These are phyloP conservation scores for Kwoniella bestiolae DNA, from an alignment of 768 basidiomycete species.

Conservation along the genomic window DNA sequence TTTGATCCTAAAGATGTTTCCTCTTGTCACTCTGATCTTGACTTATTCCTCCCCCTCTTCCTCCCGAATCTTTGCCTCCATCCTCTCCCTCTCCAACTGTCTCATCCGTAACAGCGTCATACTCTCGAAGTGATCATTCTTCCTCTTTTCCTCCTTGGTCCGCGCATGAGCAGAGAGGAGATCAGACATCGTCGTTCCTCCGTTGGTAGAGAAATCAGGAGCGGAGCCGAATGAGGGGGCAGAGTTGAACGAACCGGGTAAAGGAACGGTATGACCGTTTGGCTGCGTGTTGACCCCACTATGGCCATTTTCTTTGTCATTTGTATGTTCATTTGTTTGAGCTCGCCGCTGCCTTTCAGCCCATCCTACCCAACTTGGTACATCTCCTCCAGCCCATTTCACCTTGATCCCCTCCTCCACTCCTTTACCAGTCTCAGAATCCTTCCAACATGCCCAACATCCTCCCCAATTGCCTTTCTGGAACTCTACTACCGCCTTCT, in stretches of 20 bases:
- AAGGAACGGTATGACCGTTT: conserved; percentile 1
- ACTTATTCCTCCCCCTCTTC: conserved; percentile 44
- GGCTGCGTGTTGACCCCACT: conserved; percentile 4
- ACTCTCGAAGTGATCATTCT: conserved; percentile 48
- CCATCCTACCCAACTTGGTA: conserved; percentile 49
- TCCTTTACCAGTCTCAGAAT: conserved; percentile 28
- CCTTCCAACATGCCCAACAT: conserved; percentile 54
- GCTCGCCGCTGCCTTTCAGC: conserved; percentile 30
- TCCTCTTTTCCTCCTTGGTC: conserved; percentile 1
- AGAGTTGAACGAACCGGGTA: neutral
- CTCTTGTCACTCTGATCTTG: neutral
- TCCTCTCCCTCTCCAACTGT: conserved; percentile 49
- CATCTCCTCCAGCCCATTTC: conserved; percentile 42
- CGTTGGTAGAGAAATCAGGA: conserved; percentile 26
- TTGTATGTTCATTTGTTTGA: neutral
- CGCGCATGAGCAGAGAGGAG: conserved; percentile 31
- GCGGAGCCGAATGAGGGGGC: conserved; percentile 35
- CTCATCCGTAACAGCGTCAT: conserved; percentile 55
- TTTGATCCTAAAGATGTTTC: neutral
- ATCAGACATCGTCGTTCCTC: conserved; percentile 33
- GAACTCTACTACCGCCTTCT: conserved; percentile 50
- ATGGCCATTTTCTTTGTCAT: neutral
- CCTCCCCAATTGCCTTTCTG: conserved; percentile 50
- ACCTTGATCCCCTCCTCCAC: conserved; percentile 45
- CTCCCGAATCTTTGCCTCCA: conserved; percentile 48